Evolutionary conservation across 2,329 filamentous ascomycete species (phyloP).

Genomic region (Trichoderma asperellum): DNA sequence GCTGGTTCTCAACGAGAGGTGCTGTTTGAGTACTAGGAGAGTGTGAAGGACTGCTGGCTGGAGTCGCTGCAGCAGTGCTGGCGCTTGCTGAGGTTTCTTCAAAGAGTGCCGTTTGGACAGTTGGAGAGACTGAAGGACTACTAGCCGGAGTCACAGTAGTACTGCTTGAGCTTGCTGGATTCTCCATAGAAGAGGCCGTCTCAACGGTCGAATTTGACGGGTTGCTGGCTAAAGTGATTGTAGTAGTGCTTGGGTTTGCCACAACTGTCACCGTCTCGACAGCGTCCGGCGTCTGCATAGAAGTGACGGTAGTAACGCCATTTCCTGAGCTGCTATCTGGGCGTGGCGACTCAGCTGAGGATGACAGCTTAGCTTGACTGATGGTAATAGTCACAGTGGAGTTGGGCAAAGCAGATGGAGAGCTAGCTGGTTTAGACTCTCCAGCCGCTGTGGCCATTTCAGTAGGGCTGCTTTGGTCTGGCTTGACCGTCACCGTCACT

Average conservation of each 20-base stretch:
- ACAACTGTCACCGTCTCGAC: background rate
- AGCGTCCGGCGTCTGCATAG: background rate
- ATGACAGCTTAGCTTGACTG: background rate
- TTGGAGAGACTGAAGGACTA: background rate
- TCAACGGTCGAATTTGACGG: background rate
- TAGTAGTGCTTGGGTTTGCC: background rate
- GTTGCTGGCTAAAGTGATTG: background rate
- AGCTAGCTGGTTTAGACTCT: background rate
- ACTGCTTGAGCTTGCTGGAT: background rate
- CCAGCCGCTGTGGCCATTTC: background rate
- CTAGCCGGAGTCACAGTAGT: background rate
- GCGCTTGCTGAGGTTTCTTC: background rate
- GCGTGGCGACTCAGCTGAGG: background rate
- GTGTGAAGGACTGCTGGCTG: background rate
- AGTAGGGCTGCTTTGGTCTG: background rate
- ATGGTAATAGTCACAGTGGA: background rate
- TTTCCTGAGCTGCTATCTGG: conserved; percentile 2
- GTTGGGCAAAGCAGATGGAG: background rate
- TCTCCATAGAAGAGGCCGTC: background rate
- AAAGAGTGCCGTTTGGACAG: background rate
- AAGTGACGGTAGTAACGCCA: conserved; percentile 10
- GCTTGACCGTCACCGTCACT: conserved; percentile 28
- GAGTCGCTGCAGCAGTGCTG: background rate
- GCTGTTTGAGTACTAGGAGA: background rate
- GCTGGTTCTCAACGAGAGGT: background rate